Evolutionary conservation across 2,329 filamentous ascomycete species (phyloP).

Genomic region (Calonectria ilicicola): DNA sequence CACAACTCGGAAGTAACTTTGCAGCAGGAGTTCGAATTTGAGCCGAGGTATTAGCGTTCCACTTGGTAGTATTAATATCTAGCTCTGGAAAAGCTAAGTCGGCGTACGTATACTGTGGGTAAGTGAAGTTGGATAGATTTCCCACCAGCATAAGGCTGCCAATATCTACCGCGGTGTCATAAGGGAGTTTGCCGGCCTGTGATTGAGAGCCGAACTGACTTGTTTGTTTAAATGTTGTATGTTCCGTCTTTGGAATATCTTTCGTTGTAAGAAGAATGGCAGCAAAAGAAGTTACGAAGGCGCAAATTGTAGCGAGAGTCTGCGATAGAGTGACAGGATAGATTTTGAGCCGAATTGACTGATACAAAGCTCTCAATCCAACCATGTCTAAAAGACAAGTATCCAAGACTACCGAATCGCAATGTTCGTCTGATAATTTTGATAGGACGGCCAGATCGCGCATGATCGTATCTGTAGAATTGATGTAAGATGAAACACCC

Average conservation of each 20-base stretch:
- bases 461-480: background rate
- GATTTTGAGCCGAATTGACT: background rate
- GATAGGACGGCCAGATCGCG: background rate
- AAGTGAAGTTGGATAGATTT: background rate
- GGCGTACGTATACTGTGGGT: background rate
- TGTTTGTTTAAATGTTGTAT: background rate
- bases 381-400: background rate
- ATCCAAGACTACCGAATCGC: background rate
- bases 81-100: background rate
- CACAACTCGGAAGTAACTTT: background rate
- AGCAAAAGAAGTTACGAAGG: background rate
- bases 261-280: background rate
- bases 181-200: no score
- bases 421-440: background rate
- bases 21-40: background rate
- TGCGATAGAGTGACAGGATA: background rate
- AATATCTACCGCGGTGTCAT: background rate
- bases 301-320: background rate
- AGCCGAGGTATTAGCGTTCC: background rate
- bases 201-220: no score
- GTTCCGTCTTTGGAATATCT: background rate
- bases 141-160: background rate
- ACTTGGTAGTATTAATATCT: background rate
- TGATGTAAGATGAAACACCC: background rate
- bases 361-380: background rate